Evolutionary conservation across 345 rosid genomes (phyloP).

Genomic region (Laguncularia racemosa): DNA sequence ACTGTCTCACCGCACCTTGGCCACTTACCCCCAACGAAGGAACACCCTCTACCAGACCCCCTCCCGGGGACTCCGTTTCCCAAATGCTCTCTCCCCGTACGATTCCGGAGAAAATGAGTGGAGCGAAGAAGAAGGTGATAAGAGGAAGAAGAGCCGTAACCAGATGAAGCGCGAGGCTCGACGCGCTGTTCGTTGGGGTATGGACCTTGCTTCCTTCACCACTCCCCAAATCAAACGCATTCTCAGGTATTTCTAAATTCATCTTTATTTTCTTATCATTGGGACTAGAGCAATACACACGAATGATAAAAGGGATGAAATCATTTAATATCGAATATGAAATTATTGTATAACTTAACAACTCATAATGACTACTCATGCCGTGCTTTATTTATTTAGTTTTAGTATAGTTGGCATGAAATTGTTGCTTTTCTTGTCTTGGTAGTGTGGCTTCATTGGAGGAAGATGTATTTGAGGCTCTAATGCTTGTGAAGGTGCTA

Average conservation of each 20-base stretch:
- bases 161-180: constrained; percentile 89
- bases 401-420: background rate
- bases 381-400: background rate
- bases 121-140: constrained; percentile 35
- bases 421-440: background rate
- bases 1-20: too few species aligned
- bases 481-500: constrained; percentile 72
- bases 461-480: constrained; percentile 62
- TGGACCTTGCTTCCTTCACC: constrained; percentile 75
- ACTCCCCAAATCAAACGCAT: constrained; percentile 58
- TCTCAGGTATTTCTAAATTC: constrained; percentile 28
- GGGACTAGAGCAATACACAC: too few species aligned
- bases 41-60: too few species aligned
- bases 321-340: too few species aligned
- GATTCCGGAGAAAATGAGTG: constrained; percentile 18
- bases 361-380: background rate
- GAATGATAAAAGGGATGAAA: too few species aligned
- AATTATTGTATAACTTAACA: too few species aligned
- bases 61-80: constrained; percentile 22
- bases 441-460: constrained; percentile 59
- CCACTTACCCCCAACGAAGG: too few species aligned
- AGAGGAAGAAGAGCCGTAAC: constrained; percentile 51
- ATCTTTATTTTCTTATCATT: background rate
- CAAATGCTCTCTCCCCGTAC: constrained; percentile 18
- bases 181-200: constrained; percentile 76